These are phyloP conservation scores for Fusarium globosum DNA, from an alignment of 2,329 filamentous ascomycete species.

Conservation along the genomic window DNA sequence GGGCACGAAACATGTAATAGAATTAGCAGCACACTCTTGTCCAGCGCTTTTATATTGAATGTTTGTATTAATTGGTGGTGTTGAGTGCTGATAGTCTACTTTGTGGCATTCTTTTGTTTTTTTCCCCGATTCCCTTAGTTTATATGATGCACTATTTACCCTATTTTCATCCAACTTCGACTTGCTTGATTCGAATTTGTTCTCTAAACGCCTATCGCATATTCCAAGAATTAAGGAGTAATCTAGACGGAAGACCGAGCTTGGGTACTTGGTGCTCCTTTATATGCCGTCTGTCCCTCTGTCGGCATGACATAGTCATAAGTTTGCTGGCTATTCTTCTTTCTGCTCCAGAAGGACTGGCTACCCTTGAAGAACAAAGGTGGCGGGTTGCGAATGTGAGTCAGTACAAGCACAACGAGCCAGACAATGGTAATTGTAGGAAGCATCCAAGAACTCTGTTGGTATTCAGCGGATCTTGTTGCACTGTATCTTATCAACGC, in stretches of 20 bases:
- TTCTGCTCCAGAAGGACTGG: constrained; percentile 30
- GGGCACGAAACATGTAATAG: not conserved
- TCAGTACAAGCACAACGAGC: constrained; percentile 48
- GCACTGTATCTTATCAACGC: constrained; percentile 41
- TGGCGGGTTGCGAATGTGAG: constrained; percentile 47
- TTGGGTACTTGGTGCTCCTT: not conserved
- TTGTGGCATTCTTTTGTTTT: no score
- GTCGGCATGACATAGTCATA: constrained; percentile 27
- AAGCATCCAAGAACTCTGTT: constrained; percentile 48
- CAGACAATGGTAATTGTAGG: constrained; percentile 51
- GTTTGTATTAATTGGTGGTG: not conserved
- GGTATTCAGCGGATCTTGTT: constrained; percentile 31
- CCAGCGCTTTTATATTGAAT: not conserved
- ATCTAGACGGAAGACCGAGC: not conserved
- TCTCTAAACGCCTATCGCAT: not conserved
- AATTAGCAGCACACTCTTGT: not conserved
- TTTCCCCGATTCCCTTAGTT: no score
- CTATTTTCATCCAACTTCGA: not conserved
- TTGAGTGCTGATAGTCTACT: not conserved
- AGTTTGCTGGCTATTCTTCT: constrained; percentile 7
- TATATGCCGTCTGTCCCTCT: constrained; percentile 20
- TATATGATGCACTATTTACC: not conserved
- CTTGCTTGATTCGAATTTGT: not conserved
- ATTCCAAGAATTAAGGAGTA: not conserved
- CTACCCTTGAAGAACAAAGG: constrained; percentile 36